These are phyloP conservation scores for Cladosporium velox DNA, from an alignment of 2,329 filamentous ascomycete genomes.

Conservation along the genomic window DNA sequence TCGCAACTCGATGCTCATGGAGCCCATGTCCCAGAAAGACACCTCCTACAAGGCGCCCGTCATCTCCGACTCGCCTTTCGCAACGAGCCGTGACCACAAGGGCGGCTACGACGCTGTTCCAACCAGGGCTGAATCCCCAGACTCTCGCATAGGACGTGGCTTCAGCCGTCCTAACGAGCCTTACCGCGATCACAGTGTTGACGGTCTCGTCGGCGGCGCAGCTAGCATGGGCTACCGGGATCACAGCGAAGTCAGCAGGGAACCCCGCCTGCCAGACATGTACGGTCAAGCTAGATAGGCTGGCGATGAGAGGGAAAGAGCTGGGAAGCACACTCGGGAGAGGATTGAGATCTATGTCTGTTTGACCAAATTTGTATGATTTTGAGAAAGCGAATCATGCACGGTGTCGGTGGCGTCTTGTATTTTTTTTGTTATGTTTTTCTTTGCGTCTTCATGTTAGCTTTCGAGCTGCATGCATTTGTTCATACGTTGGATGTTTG, in stretches of 20 bases:
- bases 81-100: constrained; percentile 28
- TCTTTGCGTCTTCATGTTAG: neutral
- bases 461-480: constrained; percentile 12
- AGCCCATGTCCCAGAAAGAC: constrained; percentile 47
- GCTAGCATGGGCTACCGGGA: constrained; percentile 37
- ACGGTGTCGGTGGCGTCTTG: constrained; percentile 9
- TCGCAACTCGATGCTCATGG: constrained; percentile 80
- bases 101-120: constrained; percentile 38
- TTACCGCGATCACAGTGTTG: constrained; percentile 32
- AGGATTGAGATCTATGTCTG: neutral
- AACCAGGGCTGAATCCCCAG: constrained; percentile 25
- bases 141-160: constrained; percentile 16
- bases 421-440: neutral
- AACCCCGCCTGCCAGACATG: constrained; percentile 19
- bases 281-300: constrained; percentile 12
- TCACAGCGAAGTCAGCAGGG: constrained; percentile 17
- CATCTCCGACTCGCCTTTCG: constrained; percentile 34
- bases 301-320: neutral
- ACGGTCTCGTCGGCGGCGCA: constrained; percentile 35
- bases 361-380: constrained; percentile 13
- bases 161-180: constrained; percentile 22
- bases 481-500: neutral
- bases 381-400: constrained; percentile 12
- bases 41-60: constrained; percentile 36
- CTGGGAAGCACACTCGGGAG: neutral